These are phyloP conservation scores for Sideroxylon spinosum DNA, from an alignment of 179 eudicot genomes.

Conservation along the genomic window DNA sequence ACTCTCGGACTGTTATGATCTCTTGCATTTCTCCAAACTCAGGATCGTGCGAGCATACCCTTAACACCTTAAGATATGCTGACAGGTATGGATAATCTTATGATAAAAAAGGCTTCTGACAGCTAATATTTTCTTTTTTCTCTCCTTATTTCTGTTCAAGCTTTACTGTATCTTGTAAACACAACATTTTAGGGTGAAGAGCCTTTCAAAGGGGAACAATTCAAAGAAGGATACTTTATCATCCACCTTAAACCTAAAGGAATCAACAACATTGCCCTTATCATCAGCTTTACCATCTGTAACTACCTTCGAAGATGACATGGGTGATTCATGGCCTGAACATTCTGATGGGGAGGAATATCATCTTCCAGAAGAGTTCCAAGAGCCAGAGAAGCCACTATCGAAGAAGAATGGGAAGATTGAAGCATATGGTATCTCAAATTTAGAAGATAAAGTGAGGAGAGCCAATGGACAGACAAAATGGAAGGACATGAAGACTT, in stretches of 20 bases:
- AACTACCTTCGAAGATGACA: conserved; percentile 48
- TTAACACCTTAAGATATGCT: conserved; percentile 93
- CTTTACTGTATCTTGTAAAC: not conserved
- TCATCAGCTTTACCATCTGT: conserved; percentile 36
- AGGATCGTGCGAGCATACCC: conserved; percentile 95
- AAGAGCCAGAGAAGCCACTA: conserved; percentile 60
- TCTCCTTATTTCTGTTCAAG: not conserved
- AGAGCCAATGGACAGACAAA: conserved; percentile 53
- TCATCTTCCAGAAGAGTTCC: conserved; percentile 49
- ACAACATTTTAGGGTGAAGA: conserved; percentile 64
- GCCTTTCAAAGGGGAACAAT: conserved; percentile 80
- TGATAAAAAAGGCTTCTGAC: not conserved
- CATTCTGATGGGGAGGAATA: conserved; percentile 53
- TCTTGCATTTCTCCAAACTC: conserved; percentile 92
- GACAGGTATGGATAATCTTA: conserved; percentile 54
- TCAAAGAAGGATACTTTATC: conserved; percentile 64
- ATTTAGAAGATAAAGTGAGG: conserved; percentile 39
- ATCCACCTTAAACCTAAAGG: conserved; percentile 55
- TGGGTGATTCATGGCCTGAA: conserved; percentile 56
- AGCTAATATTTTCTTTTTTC: not conserved
- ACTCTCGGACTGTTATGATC: conserved; percentile 95
- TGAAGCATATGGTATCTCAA: conserved; percentile 34
- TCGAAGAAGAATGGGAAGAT: conserved; percentile 41
- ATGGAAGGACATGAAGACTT: conserved; percentile 42
- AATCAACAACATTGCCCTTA: conserved; percentile 52